Evolutionary conservation across 2,329 filamentous ascomycete genomes (phyloP).

Genomic region (Fusarium hostae): DNA sequence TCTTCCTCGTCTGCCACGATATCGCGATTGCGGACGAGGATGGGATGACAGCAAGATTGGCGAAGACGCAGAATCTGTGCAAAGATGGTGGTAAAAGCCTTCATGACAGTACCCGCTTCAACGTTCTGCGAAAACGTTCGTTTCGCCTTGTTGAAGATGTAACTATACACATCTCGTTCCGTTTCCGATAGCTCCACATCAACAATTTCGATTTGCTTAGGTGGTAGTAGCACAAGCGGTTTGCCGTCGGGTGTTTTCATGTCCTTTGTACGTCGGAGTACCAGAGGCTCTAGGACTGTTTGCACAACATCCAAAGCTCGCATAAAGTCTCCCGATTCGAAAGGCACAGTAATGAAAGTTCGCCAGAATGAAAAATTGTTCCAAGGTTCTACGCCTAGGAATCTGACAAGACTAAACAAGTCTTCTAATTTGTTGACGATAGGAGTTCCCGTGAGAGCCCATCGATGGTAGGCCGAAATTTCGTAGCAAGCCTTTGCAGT

Average conservation of each 20-base stretch:
- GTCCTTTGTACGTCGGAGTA: conserved; percentile 93
- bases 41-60: conserved; percentile 93
- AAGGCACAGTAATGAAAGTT: conserved; percentile 97
- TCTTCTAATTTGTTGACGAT: conserved; percentile 97
- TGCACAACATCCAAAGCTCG: conserved; percentile 96
- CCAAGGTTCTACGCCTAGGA: conserved; percentile 95
- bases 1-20: conserved; percentile 90
- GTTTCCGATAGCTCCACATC: conserved; percentile 85
- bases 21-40: conserved; percentile 85
- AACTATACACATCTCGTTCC: conserved; percentile 91
- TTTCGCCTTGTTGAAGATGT: conserved; percentile 86
- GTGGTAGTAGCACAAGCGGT: conserved; percentile 81
- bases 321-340: conserved; percentile 94
- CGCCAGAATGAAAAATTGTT: conserved; percentile 99
- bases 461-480: conserved; percentile 84
- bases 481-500: conserved; percentile 96
- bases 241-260: conserved; percentile 93
- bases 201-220: conserved; percentile 85
- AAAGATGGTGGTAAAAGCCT: conserved; percentile 96
- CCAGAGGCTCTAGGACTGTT: conserved; percentile 94
- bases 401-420: conserved; percentile 90
- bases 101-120: conserved; percentile 91
- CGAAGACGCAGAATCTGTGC: conserved; percentile 93
- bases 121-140: conserved; percentile 86
- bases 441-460: conserved; percentile 93